Conservation (phyloP, 768 basidiomycete genomes). For the Butyriboletus loyo region DNA sequence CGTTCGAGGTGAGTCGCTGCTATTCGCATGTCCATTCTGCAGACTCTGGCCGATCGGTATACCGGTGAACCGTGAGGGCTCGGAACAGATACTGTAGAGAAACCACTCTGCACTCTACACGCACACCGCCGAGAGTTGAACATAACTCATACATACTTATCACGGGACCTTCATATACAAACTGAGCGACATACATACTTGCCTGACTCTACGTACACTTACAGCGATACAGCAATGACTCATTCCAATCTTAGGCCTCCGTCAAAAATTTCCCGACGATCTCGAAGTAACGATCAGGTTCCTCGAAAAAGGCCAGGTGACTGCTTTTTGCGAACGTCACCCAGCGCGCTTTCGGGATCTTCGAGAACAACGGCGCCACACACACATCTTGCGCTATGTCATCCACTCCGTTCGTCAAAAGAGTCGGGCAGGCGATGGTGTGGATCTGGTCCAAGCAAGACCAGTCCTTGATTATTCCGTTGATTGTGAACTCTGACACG, state of each 20-base stretch:
- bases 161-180: too few relatives aligned
- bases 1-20: too few relatives aligned
- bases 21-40: too few relatives aligned
- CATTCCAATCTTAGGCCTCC: not conserved
- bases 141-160: too few relatives aligned
- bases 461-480: conserved; percentile 46
- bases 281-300: conserved; percentile 19
- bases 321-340: conserved; percentile 28
- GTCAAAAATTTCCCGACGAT: conserved; percentile 16
- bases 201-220: not conserved
- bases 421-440: conserved; percentile 37
- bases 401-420: conserved; percentile 38
- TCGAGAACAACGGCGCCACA: conserved; percentile 32
- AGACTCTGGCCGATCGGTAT: too few relatives aligned
- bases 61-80: too few relatives aligned
- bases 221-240: not conserved
- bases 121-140: too few relatives aligned
- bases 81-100: too few relatives aligned
- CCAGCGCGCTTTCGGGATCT: conserved; percentile 36
- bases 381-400: conserved; percentile 39
- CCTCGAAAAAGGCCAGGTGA: conserved; percentile 16
- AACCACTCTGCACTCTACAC: too few relatives aligned
- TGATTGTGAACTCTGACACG: conserved; percentile 36
- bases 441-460: conserved; percentile 42
- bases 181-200: too few relatives aligned